These are phyloP conservation scores for Pachysandra terminalis DNA, from an alignment of 164 flowering plant genomes.

Conservation along the genomic window DNA sequence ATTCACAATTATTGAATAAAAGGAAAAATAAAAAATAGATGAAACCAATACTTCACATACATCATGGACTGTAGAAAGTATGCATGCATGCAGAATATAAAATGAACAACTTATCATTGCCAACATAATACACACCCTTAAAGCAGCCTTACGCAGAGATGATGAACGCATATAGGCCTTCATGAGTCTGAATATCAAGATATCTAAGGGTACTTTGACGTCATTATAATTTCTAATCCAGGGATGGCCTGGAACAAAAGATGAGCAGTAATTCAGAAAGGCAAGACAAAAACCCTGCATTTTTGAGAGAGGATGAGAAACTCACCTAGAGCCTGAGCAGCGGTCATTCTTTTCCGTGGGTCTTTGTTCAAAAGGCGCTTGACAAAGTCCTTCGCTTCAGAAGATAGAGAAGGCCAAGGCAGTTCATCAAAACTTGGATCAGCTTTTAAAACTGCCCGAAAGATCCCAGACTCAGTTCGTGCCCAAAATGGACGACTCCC, in stretches of 20 bases:
- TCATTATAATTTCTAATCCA: constrained; percentile 62
- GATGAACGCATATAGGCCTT: constrained; percentile 85
- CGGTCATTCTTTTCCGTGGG: constrained; percentile 77
- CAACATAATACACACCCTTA: constrained; percentile 60
- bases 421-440: constrained; percentile 85
- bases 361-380: constrained; percentile 74
- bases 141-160: constrained; percentile 89
- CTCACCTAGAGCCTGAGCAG: constrained; percentile 90
- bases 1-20: background rate
- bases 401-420: constrained; percentile 84
- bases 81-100: background rate
- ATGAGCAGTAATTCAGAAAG: background rate
- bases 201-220: constrained; percentile 72
- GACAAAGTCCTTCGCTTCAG: constrained; percentile 88
- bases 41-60: background rate
- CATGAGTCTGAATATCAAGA: constrained; percentile 64
- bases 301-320: constrained; percentile 15
- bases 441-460: constrained; percentile 80
- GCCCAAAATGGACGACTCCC: constrained; percentile 99
- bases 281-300: constrained; percentile 6
- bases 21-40: background rate
- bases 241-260: constrained; percentile 75
- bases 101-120: background rate
- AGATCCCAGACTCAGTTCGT: constrained; percentile 92
- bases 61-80: too few relatives aligned